Conservation (phyloP, 2,329 filamentous ascomycete genomes). For the Anisogramma anomala region DNA sequence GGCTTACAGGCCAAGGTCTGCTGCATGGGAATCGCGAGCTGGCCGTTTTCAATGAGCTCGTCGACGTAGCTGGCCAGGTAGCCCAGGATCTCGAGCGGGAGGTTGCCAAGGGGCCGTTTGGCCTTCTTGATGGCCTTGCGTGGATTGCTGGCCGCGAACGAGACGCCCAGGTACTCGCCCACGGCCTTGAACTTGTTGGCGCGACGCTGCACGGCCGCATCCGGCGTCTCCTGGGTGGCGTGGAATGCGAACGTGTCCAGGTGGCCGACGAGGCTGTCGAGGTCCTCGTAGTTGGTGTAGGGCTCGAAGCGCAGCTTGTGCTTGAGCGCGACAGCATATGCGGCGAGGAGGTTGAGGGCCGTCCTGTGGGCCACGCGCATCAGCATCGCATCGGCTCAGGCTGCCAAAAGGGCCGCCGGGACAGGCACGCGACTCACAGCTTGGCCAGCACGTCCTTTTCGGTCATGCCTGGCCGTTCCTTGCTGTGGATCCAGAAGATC, state of each 20-base stretch:
- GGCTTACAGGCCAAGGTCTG: constrained; percentile 40
- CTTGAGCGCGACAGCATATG: constrained; percentile 57
- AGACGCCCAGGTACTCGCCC: constrained; percentile 55
- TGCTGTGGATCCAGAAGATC: constrained; percentile 69
- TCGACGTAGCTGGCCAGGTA: constrained; percentile 53
- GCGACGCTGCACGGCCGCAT: constrained; percentile 22
- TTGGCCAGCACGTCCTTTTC: constrained; percentile 58
- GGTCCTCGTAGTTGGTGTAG: constrained; percentile 56
- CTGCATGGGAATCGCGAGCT: constrained; percentile 35
- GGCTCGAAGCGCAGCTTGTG: constrained; percentile 66
- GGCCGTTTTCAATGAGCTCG: constrained; percentile 38
- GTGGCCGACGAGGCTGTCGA: constrained; percentile 49
- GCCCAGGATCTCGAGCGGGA: constrained; percentile 59
- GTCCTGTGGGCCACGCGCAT: constrained; percentile 24
- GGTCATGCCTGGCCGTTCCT: constrained; percentile 45
- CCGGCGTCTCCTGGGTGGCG: constrained; percentile 28
- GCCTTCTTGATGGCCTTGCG: constrained; percentile 57
- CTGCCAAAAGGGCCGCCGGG: not conserved
- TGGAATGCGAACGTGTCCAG: constrained; percentile 54
- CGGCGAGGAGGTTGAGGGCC: constrained; percentile 57
- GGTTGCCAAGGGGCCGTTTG: constrained; percentile 55
- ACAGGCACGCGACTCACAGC: constrained; percentile 25
- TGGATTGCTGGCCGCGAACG: constrained; percentile 58
- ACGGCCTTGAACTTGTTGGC: constrained; percentile 35
- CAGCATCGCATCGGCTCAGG: not conserved